Evolutionary conservation across 768 basidiomycete species (phyloP), one percentile per base, ranked within the genome.

Genomic region (Lenzites betulinus): DNA sequence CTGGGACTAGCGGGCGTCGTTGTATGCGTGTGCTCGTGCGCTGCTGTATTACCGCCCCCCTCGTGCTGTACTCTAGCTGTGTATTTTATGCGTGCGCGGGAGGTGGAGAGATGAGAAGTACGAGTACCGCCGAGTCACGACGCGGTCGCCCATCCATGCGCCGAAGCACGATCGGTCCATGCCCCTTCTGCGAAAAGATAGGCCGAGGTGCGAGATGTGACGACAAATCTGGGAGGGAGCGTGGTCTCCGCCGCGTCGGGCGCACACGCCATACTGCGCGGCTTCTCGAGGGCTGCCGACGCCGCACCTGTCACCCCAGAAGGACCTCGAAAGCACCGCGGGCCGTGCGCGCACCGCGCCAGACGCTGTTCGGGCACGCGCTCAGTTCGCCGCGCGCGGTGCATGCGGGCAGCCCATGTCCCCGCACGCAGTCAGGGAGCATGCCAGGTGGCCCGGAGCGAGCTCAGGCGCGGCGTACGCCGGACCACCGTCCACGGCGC

Each of bases 1-100:
- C 41, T 91, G 87, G 87, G 84, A 83, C 18, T 65, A 59, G 54
- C 15, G 18, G 2, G 12, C 26, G 7, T 8, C 9, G 20, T 49
- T 30, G n/a, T 26, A 15, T 20, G 11, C 39, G 13, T 35, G 7
- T 23, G 18, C n/a, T n/a, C 15, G 54, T 36, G 18, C 22, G 13
- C 26, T 43, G 38, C 22, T 42, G 48, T 58, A 20, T 23, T 28
- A 18, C 26, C 26, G 9, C 36, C 7, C 9, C 35, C 7, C 9
- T 22, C 30, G 18, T 49, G 36, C 41, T 57, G 55, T 57, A 56
- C 15, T 36, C 54, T 54, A 55, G 46, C 8, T 35, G 46, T 56
- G 18, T 28, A 39, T 23, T 48, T 20, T 44, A 22, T 25, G 20
- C 12, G 44, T 22, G 20, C 22, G 20, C 12, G 3, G 44, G 22